Base-by-base conservation (phyloP, 805 yeast genomes). In the Kodamaea sagamina region DNA sequence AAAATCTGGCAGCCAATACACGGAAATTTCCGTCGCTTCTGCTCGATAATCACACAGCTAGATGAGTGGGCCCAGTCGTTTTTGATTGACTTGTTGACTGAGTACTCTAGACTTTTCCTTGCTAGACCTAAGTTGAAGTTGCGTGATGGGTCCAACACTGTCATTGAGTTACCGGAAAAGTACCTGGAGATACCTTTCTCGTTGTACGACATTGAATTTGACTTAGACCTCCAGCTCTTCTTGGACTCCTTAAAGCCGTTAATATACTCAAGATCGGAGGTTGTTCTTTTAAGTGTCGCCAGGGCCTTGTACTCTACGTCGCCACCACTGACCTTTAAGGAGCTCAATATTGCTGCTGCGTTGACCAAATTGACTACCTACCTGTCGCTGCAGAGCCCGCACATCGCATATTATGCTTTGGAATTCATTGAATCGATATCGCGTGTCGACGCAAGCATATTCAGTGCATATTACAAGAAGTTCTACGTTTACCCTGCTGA, bases 41-140 rank as follows among this genome's bases (percentile, higher is more conserved):
- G 88, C 46, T 55, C 66, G 1, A 61, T 72, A 24, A 48, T 79
- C 19, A 50, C 55, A 0, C 69, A 74, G 1, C 69, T 92, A 42
- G 95, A 89, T 46, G 84, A 82, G 41, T 87, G 89, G 85, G 65
- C 88, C 6, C 89, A 86, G 54, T 61, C 74, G 0, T 56, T 68
- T 8, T 60, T 82, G 11, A 65, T 88, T 15, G 86, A 86, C 37
- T 51, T 86, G 4, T 66, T 90, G 39, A 76, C 83, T 0, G 78
- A 79, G 40, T 93, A 93, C 59, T 69, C 80, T 25, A 75, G 89
- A 41, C 52, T 62, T 6, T 89, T 73, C 57, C 56, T 89, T 27
- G 75, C 81, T 3, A 67, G 72, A 39, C 86, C 93, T 1, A 64
- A 62, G 27, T 52, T 77, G 9, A 36, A 49, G 15, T 50, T 58